These are phyloP conservation scores for Aegilops bicornis DNA, from an alignment of 176 grass and related monocot species.

Conservation along the genomic window DNA sequence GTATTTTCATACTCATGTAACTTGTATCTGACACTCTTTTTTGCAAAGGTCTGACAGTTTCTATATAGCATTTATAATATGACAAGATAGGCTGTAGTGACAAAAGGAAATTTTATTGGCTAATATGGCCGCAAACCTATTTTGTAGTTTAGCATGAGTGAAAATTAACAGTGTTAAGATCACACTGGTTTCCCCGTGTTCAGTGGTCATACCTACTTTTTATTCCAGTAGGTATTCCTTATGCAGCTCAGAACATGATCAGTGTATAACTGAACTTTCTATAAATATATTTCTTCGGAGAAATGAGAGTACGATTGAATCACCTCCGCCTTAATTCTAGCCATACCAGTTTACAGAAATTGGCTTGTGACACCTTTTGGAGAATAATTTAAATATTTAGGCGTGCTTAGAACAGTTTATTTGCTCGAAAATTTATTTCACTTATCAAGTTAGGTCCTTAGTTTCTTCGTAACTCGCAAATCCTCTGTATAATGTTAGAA, in stretches of 20 bases:
- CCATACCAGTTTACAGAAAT: neutral
- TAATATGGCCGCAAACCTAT: neutral
- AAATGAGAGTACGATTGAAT: neutral
- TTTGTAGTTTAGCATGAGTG: neutral
- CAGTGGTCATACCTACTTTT: neutral
- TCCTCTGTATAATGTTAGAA: neutral
- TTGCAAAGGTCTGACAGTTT: neutral
- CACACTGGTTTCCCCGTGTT: neutral
- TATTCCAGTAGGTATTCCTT: neutral
- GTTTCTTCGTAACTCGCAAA: neutral
- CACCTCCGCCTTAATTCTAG: neutral
- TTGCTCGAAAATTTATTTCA: neutral
- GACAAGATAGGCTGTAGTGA: neutral
- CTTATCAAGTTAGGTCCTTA: neutral
- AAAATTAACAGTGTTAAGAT: neutral
- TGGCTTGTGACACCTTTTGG: neutral
- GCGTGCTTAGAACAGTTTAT: conserved; percentile 3
- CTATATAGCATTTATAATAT: neutral
- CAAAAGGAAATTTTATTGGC: neutral
- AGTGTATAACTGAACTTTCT: neutral
- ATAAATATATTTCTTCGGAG: neutral
- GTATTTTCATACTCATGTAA: neutral
- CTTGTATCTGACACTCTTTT: neutral
- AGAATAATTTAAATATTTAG: neutral
- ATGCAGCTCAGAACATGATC: neutral